These are phyloP conservation scores for Solidago caesia DNA, from an alignment of 129 eudicot genomes.

Conservation along the genomic window DNA sequence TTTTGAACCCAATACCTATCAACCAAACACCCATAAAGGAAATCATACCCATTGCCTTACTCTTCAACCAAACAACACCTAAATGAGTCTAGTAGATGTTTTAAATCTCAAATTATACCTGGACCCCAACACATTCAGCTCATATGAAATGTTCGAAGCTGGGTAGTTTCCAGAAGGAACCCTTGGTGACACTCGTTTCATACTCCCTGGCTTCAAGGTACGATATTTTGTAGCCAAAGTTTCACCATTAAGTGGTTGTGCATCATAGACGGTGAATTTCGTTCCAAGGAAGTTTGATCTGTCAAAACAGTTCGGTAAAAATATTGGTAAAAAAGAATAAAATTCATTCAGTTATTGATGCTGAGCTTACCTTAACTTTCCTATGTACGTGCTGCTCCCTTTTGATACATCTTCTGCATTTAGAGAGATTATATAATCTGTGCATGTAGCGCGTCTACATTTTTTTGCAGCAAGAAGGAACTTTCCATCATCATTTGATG, in stretches of 20 bases:
- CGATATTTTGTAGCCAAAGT: slow-evolving; percentile 56
- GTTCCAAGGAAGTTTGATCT: slow-evolving; percentile 94
- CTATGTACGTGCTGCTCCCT: slow-evolving; percentile 69
- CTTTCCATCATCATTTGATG: slow-evolving; percentile 74
- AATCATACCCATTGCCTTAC: too few species aligned
- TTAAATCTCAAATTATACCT: slow-evolving; percentile 44
- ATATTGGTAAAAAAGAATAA: neutral
- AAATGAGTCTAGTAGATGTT: neutral
- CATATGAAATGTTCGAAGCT: slow-evolving; percentile 80
- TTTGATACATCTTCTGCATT: slow-evolving; percentile 64
- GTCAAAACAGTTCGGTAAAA: slow-evolving; percentile 9
- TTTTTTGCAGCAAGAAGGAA: slow-evolving; percentile 84
- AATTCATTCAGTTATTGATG: neutral
- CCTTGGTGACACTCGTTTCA: slow-evolving; percentile 72
- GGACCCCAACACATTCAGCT: slow-evolving; percentile 86
- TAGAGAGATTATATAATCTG: slow-evolving; percentile 79
- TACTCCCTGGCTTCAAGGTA: slow-evolving; percentile 53
- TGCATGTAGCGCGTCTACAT: slow-evolving; percentile 78
- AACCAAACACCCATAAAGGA: too few species aligned
- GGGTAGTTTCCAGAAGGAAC: slow-evolving; percentile 76
- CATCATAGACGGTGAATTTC: slow-evolving; percentile 82
- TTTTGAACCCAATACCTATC: too few species aligned
- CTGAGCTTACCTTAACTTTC: slow-evolving; percentile 73
- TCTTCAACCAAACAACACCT: neutral
- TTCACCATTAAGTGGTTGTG: slow-evolving; percentile 70